These are phyloP conservation scores for Drechslerella coelobrocha DNA, from an alignment of 2,329 filamentous ascomycete genomes.

Conservation along the genomic window DNA sequence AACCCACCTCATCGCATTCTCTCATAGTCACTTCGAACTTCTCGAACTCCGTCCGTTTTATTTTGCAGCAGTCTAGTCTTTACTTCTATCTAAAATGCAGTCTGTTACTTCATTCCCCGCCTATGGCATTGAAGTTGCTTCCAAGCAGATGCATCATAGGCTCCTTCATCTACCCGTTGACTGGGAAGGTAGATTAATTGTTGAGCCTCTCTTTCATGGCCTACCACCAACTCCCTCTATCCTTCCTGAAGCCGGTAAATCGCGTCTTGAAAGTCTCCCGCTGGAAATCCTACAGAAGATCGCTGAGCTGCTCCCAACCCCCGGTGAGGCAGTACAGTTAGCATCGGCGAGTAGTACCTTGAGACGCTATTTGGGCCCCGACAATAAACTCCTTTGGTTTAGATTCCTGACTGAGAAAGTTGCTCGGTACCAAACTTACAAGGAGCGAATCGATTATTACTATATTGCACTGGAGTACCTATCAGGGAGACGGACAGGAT, in stretches of 20 bases:
- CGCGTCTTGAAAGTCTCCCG: slow-evolving; percentile 6
- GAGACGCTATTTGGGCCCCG: slow-evolving; percentile 2
- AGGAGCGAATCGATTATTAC: slow-evolving; percentile 8
- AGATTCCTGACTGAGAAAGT: background rate
- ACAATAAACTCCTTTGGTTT: slow-evolving; percentile 26
- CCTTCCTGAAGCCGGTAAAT: too few relatives aligned
- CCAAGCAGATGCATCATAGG: too few relatives aligned
- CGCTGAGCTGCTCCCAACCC: background rate
- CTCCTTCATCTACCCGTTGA: too few relatives aligned
- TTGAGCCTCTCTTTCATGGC: background rate
- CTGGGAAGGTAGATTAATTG: too few relatives aligned
- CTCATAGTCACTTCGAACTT: too few relatives aligned
- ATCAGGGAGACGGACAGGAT: slow-evolving; percentile 12
- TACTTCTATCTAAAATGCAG: too few relatives aligned
- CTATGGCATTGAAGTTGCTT: too few relatives aligned
- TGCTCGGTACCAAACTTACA: slow-evolving; percentile 12
- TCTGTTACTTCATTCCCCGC: too few relatives aligned
- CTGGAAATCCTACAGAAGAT: slow-evolving; percentile 24
- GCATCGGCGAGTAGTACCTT: slow-evolving; percentile 3
- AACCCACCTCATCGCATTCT: too few relatives aligned
- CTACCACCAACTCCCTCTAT: background rate
- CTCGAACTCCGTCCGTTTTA: too few relatives aligned
- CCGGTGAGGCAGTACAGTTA: slow-evolving; percentile 7
- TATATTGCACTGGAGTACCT: slow-evolving; percentile 5
- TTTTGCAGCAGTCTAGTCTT: too few relatives aligned